phyloP scores from a whole-genome alignment of 1,284 basidiomycete species.

The Melampsora larici-populina region DNA sequence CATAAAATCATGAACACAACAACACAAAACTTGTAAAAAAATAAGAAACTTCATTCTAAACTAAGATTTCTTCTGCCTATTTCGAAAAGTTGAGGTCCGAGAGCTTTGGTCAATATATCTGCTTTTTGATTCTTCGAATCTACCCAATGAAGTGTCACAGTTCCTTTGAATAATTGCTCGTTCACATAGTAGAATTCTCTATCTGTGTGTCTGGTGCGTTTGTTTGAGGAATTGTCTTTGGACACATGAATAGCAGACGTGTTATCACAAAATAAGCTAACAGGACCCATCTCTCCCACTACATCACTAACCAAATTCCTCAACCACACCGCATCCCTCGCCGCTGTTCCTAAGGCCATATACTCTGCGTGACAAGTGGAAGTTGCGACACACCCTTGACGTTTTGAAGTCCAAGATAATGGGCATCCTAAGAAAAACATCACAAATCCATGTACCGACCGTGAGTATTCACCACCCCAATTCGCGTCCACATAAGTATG shows the following conservation, averaged over 20 bases:
- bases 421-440: not conserved
- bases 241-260: not conserved
- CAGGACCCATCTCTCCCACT: not conserved
- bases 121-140: not conserved
- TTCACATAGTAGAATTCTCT: conserved; percentile 1
- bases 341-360: not conserved
- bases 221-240: not conserved
- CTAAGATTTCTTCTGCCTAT: too few species aligned
- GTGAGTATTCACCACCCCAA: not conserved
- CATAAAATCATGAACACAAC: too few species aligned
- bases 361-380: not conserved
- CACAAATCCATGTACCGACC: not conserved
- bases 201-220: not conserved
- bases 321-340: not conserved
- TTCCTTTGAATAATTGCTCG: not conserved
- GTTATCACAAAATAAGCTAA: not conserved
- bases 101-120: conserved; percentile 9
- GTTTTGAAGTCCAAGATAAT: not conserved
- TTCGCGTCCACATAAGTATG: not conserved
- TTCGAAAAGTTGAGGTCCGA: not conserved
- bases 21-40: too few species aligned
- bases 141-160: not conserved
- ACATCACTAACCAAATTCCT: not conserved
- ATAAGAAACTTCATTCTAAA: too few species aligned
- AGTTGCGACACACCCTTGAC: too few species aligned